Percentiles rank a stretch among this genome's conserved stretches.
These are phyloP conservation scores for Litchi chinensis DNA, from an alignment of 345 rosid genomes.

Conservation along the genomic window DNA sequence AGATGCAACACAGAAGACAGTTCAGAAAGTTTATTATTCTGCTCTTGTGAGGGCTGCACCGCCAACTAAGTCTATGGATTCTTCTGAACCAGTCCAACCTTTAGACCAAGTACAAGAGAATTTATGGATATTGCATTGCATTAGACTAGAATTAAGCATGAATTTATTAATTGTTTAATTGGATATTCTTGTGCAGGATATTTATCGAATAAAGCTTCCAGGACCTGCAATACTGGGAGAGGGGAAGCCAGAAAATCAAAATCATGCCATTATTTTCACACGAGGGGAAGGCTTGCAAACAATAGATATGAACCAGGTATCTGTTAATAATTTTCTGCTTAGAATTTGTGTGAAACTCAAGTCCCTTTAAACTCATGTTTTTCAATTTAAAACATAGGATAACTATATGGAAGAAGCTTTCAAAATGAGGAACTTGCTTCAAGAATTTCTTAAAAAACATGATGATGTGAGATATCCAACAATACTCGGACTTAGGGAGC, in stretches of 20 bases:
- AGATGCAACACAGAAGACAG: slow-evolving; percentile 46
- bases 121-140: slow-evolving; percentile 1
- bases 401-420: slow-evolving; percentile 87
- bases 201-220: slow-evolving; percentile 60
- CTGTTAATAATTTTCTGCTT: background rate
- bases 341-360: background rate
- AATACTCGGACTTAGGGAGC: slow-evolving; percentile 78
- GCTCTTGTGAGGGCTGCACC: slow-evolving; percentile 72
- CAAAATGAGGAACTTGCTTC: slow-evolving; percentile 80
- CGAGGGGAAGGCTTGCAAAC: slow-evolving; percentile 67
- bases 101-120: slow-evolving; percentile 58
- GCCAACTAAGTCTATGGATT: slow-evolving; percentile 61
- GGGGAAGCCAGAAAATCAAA: slow-evolving; percentile 71
- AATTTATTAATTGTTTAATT: background rate
- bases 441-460: slow-evolving; percentile 70
- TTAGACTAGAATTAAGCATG: background rate
- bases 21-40: slow-evolving; percentile 66
- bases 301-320: slow-evolving; percentile 69
- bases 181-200: slow-evolving; percentile 37
- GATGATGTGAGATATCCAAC: slow-evolving; percentile 73
- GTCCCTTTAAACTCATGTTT: slow-evolving; percentile 3
- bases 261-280: slow-evolving; percentile 62
- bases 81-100: slow-evolving; percentile 68
- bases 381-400: slow-evolving; percentile 41
- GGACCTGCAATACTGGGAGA: slow-evolving; percentile 61